phyloP scores from a whole-genome alignment of 1,284 basidiomycete species.

The Ustanciosporium gigantosporum region DNA sequence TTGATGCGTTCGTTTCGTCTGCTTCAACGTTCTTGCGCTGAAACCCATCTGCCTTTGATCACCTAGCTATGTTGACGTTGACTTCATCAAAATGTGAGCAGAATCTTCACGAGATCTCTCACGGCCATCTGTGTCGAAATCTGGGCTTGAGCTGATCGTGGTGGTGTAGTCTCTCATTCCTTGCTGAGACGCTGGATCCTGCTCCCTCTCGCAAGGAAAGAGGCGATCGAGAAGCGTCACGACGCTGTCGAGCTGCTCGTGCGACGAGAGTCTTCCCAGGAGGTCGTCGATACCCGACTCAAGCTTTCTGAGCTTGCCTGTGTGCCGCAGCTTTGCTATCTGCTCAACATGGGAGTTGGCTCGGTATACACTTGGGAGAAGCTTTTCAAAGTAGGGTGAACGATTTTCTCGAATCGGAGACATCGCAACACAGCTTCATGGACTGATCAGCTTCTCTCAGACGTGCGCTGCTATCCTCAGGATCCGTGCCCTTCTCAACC shows the following conservation, averaged over 20 bases:
- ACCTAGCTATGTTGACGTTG: neutral
- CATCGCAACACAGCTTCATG: too few relatives aligned
- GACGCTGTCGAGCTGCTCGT: constrained; percentile 28
- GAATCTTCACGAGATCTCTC: too few relatives aligned
- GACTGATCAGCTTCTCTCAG: constrained; percentile 3
- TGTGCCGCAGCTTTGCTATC: constrained; percentile 12
- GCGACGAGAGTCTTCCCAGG: constrained; percentile 10
- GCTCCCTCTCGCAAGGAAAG: constrained; percentile 13
- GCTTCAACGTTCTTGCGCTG: too few relatives aligned
- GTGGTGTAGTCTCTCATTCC: constrained; percentile 19
- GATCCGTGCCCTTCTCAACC: constrained; percentile 10
- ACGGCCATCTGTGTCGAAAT: neutral
- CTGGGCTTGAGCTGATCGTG: too few relatives aligned
- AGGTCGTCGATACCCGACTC: constrained; percentile 7
- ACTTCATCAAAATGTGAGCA: neutral
- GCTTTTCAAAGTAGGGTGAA: constrained; percentile 17
- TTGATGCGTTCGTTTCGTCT: too few relatives aligned
- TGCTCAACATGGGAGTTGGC: constrained; percentile 23
- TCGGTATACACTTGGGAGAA: constrained; percentile 9
- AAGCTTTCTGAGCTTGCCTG: constrained; percentile 15
- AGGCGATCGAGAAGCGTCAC: constrained; percentile 16
- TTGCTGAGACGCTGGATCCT: constrained; percentile 31
- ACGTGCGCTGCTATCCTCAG: constrained; percentile 26
- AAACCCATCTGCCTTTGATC: too few relatives aligned
- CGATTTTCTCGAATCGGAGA: too few relatives aligned